phyloP scores from a whole-genome alignment of 2,329 filamentous ascomycete species.

The Coniochaeta sp. region DNA sequence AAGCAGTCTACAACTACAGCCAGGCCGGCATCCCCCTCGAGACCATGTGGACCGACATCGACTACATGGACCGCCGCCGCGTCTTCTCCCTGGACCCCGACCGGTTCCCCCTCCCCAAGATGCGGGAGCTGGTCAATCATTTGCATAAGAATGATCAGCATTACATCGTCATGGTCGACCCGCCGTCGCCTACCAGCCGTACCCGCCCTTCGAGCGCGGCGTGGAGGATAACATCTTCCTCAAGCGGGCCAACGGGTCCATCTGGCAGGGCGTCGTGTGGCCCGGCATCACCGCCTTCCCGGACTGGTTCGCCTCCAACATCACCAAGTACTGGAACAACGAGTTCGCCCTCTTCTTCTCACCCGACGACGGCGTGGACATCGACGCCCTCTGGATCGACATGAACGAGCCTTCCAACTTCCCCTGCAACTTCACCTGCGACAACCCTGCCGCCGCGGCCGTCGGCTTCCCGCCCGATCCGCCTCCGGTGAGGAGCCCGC shows the following conservation, averaged over 20 bases:
- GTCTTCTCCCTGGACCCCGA: constrained; percentile 60
- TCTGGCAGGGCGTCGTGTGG: constrained; percentile 65
- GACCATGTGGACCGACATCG: constrained; percentile 62
- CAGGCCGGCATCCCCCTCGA: constrained; percentile 59
- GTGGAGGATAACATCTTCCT: constrained; percentile 38
- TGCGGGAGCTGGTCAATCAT: constrained; percentile 59
- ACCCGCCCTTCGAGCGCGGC: constrained; percentile 32
- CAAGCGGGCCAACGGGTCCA: constrained; percentile 45
- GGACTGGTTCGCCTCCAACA: constrained; percentile 67
- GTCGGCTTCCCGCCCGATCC: constrained; percentile 51
- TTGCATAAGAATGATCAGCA: constrained; percentile 62
- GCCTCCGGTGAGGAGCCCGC: constrained; percentile 55
- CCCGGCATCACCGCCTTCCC: constrained; percentile 66
- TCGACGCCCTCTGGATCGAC: constrained; percentile 75
- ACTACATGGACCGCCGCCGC: constrained; percentile 50
- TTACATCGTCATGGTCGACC: constrained; percentile 75
- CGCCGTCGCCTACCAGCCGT: constrained; percentile 45
- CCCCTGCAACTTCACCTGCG: constrained; percentile 48
- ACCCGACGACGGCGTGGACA: constrained; percentile 57
- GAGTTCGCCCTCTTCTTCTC: constrained; percentile 62
- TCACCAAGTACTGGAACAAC: constrained; percentile 61
- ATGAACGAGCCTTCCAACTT: constrained; percentile 50
- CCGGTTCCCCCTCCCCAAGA: constrained; percentile 52
- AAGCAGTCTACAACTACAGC: constrained; percentile 62
- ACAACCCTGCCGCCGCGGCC: constrained; percentile 32